Evolutionary conservation across 1,139 yeast species (phyloP).

Genomic region (Hemisphaericaspora lyxosophila): DNA sequence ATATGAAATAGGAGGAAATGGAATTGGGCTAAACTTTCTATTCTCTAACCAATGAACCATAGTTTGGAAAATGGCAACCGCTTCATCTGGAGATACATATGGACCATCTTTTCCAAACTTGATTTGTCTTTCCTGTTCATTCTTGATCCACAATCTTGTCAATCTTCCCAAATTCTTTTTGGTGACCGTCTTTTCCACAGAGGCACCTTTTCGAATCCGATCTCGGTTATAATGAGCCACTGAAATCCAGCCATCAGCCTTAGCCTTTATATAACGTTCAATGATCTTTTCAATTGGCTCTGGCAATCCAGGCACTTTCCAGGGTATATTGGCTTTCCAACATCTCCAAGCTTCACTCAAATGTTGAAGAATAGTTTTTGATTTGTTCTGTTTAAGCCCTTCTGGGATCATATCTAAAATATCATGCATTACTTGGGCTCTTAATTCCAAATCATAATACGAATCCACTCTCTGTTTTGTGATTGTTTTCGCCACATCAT

Average conservation of each 20-base stretch:
- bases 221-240: constrained; percentile 93
- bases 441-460: constrained; percentile 85
- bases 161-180: constrained; percentile 89
- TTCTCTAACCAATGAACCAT: constrained; percentile 94
- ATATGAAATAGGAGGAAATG: constrained; percentile 90
- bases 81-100: constrained; percentile 80
- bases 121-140: constrained; percentile 87
- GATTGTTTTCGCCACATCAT: constrained; percentile 88
- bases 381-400: constrained; percentile 83
- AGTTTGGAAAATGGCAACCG: constrained; percentile 79
- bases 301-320: constrained; percentile 98
- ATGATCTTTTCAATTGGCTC: constrained; percentile 85
- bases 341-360: constrained; percentile 98
- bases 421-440: constrained; percentile 95
- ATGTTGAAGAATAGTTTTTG: constrained; percentile 88
- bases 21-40: constrained; percentile 80
- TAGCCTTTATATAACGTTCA: constrained; percentile 85
- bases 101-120: constrained; percentile 87
- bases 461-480: constrained; percentile 96
- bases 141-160: constrained; percentile 88
- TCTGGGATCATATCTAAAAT: constrained; percentile 97
- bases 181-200: constrained; percentile 92
- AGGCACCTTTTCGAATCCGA: constrained; percentile 80
- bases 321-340: constrained; percentile 98
- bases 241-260: constrained; percentile 96